phyloP scores from a whole-genome alignment of 345 rosid species.

The Erodium maritimum region DNA sequence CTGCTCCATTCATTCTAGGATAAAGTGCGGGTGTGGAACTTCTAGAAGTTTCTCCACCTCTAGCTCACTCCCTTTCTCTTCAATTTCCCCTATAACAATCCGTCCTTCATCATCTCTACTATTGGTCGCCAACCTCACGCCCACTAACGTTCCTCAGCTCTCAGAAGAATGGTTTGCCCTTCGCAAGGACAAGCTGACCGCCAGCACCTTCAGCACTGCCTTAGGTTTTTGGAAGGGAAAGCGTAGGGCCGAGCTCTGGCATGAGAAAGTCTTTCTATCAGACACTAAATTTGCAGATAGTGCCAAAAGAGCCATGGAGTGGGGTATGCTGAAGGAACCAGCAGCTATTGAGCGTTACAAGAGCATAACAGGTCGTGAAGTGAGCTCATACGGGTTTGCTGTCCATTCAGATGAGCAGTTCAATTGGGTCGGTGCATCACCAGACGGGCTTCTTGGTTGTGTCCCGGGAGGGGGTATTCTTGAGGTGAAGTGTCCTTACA shows the following conservation, averaged over 20 bases:
- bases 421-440: slow-evolving; percentile 90
- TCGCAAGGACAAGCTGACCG: slow-evolving; percentile 66
- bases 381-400: slow-evolving; percentile 60
- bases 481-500: slow-evolving; percentile 91
- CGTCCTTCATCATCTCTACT: slow-evolving; percentile 32
- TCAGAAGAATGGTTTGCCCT: slow-evolving; percentile 94
- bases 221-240: slow-evolving; percentile 86
- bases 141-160: slow-evolving; percentile 56
- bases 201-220: slow-evolving; percentile 92
- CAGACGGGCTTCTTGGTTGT: slow-evolving; percentile 69
- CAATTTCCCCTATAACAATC: slow-evolving; percentile 13
- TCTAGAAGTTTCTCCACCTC: slow-evolving; percentile 20
- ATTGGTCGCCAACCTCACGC: slow-evolving; percentile 28
- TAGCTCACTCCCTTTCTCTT: slow-evolving; percentile 18
- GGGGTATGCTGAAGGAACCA: slow-evolving; percentile 76
- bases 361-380: slow-evolving; percentile 62
- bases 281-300: slow-evolving; percentile 26
- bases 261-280: slow-evolving; percentile 56
- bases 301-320: slow-evolving; percentile 54
- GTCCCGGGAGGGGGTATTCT: slow-evolving; percentile 56
- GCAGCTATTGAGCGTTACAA: slow-evolving; percentile 63
- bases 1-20: slow-evolving; percentile 16
- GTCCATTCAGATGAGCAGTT: slow-evolving; percentile 46
- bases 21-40: slow-evolving; percentile 15
- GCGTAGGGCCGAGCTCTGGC: slow-evolving; percentile 79